Conservation (phyloP, 805 yeast species). For the Blastobotrys mokoenaii region DNA sequence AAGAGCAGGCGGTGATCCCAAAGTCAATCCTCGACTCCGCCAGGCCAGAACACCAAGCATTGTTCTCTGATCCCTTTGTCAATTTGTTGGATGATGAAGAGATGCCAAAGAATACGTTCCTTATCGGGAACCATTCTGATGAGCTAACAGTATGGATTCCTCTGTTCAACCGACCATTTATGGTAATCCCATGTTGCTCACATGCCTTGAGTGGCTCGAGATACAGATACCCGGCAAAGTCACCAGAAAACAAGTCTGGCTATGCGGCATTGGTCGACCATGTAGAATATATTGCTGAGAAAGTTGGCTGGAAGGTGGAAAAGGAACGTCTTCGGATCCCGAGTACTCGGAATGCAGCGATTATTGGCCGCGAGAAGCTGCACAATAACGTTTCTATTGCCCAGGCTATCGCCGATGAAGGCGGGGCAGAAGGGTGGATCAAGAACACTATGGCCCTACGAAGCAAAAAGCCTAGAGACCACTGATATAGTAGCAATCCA, state of each 20-base stretch:
- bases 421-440: slow-evolving; percentile 90
- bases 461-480: slow-evolving; percentile 47
- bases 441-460: slow-evolving; percentile 67
- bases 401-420: slow-evolving; percentile 54
- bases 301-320: slow-evolving; percentile 77
- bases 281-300: slow-evolving; percentile 56
- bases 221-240: slow-evolving; percentile 43
- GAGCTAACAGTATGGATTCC: slow-evolving; percentile 96
- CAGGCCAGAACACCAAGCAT: slow-evolving; percentile 1
- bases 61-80: slow-evolving; percentile 9
- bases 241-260: slow-evolving; percentile 39
- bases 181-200: slow-evolving; percentile 94
- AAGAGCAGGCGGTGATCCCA: slow-evolving; percentile 82
- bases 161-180: slow-evolving; percentile 61
- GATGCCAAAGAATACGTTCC: slow-evolving; percentile 46
- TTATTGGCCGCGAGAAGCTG: slow-evolving; percentile 54
- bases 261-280: slow-evolving; percentile 85
- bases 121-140: slow-evolving; percentile 93
- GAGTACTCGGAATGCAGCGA: slow-evolving; percentile 86
- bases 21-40: slow-evolving; percentile 44
- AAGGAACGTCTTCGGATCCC: slow-evolving; percentile 88
- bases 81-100: slow-evolving; percentile 4
- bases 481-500: not conserved
- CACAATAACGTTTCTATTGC: slow-evolving; percentile 18
- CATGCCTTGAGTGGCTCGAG: slow-evolving; percentile 75